phyloP scores from a whole-genome alignment of 179 eudicot genomes.

The Carnegiea gigantea region DNA sequence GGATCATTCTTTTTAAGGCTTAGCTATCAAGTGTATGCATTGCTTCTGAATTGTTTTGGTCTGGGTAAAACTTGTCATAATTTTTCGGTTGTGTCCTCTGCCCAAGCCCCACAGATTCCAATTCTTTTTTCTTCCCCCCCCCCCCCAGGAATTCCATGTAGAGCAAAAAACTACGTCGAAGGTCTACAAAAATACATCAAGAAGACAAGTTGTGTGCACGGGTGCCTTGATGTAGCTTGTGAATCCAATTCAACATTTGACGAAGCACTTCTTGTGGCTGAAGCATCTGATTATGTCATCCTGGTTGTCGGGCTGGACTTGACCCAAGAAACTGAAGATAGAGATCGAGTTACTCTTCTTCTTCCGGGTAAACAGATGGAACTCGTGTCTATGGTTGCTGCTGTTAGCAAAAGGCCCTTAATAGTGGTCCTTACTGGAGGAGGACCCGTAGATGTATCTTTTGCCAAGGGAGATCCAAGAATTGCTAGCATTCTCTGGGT shows the following conservation, averaged over 20 bases:
- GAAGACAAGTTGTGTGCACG: conserved; percentile 45
- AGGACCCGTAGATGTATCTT: conserved; percentile 49
- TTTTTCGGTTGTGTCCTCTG: not conserved
- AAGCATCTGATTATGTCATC: conserved; percentile 68
- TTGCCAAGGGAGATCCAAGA: conserved; percentile 37
- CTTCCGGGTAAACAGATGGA: conserved; percentile 57
- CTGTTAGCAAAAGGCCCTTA: conserved; percentile 38
- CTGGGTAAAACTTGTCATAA: not conserved
- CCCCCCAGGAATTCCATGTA: conserved; percentile 68
- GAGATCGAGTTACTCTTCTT: conserved; percentile 44
- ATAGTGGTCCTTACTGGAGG: conserved; percentile 50
- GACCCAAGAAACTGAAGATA: conserved; percentile 55
- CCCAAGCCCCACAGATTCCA: not conserved
- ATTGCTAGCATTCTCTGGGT: conserved; percentile 52
- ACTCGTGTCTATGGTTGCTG: conserved; percentile 40
- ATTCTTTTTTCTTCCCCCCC: conserved; percentile 1
- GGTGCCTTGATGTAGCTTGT: conserved; percentile 75
- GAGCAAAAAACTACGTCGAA: conserved; percentile 49
- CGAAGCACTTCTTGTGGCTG: conserved; percentile 62
- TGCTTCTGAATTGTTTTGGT: too few species aligned
- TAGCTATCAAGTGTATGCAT: too few species aligned
- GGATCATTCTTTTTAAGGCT: too few species aligned
- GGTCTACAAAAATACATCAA: conserved; percentile 55
- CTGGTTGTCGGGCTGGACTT: conserved; percentile 53
- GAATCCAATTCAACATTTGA: conserved; percentile 47